Evolutionary conservation across 2,329 filamentous ascomycete species (phyloP).

Genomic region (Sclerotinia nivalis): DNA sequence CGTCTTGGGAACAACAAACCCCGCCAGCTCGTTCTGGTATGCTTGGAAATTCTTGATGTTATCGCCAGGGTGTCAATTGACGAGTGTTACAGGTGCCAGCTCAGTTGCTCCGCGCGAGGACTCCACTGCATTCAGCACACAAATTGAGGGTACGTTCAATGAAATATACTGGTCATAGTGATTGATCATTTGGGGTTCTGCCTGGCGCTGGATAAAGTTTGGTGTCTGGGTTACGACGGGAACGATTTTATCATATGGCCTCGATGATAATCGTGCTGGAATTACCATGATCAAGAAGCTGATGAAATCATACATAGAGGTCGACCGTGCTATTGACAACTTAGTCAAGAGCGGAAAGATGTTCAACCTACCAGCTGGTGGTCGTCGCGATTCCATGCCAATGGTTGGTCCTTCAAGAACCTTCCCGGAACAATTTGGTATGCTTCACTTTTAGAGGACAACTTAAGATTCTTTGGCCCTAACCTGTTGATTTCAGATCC

Average conservation of each 20-base stretch:
- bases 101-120: slow-evolving; percentile 76
- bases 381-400: slow-evolving; percentile 80
- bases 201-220: background rate
- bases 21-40: slow-evolving; percentile 73
- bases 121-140: slow-evolving; percentile 74
- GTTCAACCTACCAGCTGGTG: slow-evolving; percentile 59
- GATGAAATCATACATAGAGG: slow-evolving; percentile 61
- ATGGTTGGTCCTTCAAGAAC: slow-evolving; percentile 58
- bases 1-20: slow-evolving; percentile 71
- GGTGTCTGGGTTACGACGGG: background rate
- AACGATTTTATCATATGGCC: background rate
- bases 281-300: slow-evolving; percentile 19
- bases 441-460: slow-evolving; percentile 40
- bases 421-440: slow-evolving; percentile 60
- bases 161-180: background rate
- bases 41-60: slow-evolving; percentile 32
- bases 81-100: slow-evolving; percentile 61
- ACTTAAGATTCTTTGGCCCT: background rate
- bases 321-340: slow-evolving; percentile 94
- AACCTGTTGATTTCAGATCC: slow-evolving; percentile 56
- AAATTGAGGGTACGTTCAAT: slow-evolving; percentile 78
- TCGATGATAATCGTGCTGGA: background rate
- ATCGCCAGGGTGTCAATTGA: slow-evolving; percentile 33
- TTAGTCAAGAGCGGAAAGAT: slow-evolving; percentile 95
- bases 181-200: background rate